Percentiles rank a stretch among this genome's conserved stretches.
Conservation (phyloP, 2,329 filamentous ascomycete genomes). For the Colletotrichum tabaci region DNA sequence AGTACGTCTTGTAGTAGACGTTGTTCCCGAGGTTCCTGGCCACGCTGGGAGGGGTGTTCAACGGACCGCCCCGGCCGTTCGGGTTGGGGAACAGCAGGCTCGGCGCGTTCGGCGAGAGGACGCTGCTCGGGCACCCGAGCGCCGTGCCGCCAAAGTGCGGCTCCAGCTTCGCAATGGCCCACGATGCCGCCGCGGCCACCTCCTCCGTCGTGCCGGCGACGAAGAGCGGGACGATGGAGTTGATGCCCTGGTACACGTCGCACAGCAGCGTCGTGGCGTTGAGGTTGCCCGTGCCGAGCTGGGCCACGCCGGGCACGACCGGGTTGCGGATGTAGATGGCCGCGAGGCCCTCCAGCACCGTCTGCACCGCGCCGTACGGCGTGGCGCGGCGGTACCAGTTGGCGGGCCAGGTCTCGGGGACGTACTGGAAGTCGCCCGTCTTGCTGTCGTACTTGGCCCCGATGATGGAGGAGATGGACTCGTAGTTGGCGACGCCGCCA, state of each 20-base stretch:
- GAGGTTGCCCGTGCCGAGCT: slow-evolving; percentile 26
- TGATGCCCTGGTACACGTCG: slow-evolving; percentile 28
- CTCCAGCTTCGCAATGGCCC: slow-evolving; percentile 34
- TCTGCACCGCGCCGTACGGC: slow-evolving; percentile 27
- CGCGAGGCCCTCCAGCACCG: slow-evolving; percentile 16
- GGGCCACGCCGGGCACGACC: slow-evolving; percentile 11
- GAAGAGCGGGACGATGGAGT: slow-evolving; percentile 22
- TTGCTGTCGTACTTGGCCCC: slow-evolving; percentile 29
- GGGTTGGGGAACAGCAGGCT: slow-evolving; percentile 15
- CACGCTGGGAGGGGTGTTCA: slow-evolving; percentile 19
- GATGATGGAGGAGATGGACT: slow-evolving; percentile 36
- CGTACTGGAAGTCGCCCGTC: slow-evolving; percentile 35
- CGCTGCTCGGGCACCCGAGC: slow-evolving; percentile 23
- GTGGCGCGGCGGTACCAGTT: slow-evolving; percentile 38
- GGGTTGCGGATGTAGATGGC: slow-evolving; percentile 29
- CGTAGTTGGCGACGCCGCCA: slow-evolving; percentile 36
- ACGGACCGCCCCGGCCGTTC: slow-evolving; percentile 18
- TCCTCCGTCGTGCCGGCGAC: slow-evolving; percentile 25
- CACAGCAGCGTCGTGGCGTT: slow-evolving; percentile 33
- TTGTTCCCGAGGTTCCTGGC: slow-evolving; percentile 29
- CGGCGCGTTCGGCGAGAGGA: slow-evolving; percentile 21
- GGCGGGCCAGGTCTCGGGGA: slow-evolving; percentile 36
- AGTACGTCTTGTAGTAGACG: slow-evolving; percentile 35
- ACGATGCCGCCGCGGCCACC: slow-evolving; percentile 21
- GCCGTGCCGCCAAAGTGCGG: slow-evolving; percentile 27